Percentiles rank a stretch among this genome's conserved stretches.
phyloP scores from a whole-genome alignment of 768 basidiomycete genomes.

The Rhizopogon vesiculosus region DNA sequence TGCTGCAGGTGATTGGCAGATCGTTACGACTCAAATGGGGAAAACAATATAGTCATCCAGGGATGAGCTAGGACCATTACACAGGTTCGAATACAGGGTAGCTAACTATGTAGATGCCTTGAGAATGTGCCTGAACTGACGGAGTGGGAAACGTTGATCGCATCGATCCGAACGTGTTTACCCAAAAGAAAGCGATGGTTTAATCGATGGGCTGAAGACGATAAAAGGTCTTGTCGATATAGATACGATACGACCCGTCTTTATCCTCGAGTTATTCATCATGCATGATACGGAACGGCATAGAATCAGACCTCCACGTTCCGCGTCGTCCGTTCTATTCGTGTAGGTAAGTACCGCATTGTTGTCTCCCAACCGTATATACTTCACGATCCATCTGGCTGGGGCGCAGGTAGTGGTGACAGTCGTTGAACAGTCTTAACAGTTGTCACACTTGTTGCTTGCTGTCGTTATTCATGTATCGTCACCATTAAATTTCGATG shows the following conservation, averaged over 20 bases:
- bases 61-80: too few species aligned
- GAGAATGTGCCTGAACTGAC: not conserved
- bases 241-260: not conserved
- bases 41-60: too few species aligned
- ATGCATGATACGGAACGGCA: not conserved
- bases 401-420: not conserved
- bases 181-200: not conserved
- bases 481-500: not conserved
- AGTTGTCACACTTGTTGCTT: not conserved
- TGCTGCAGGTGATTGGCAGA: too few species aligned
- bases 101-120: too few species aligned
- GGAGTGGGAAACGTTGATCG: conserved; percentile 1
- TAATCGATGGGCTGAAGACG: too few species aligned
- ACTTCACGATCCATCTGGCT: not conserved
- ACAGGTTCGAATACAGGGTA: too few species aligned
- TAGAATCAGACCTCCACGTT: conserved; percentile 2
- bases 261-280: not conserved
- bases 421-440: not conserved
- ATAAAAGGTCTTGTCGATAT: not conserved
- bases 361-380: not conserved
- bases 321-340: conserved; percentile 8
- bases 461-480: not conserved
- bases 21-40: too few species aligned
- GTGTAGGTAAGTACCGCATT: conserved; percentile 9
- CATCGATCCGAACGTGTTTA: conserved; percentile 5